phyloP scores from a whole-genome alignment of 1,284 basidiomycete genomes.

The Boletus holoroseus region DNA sequence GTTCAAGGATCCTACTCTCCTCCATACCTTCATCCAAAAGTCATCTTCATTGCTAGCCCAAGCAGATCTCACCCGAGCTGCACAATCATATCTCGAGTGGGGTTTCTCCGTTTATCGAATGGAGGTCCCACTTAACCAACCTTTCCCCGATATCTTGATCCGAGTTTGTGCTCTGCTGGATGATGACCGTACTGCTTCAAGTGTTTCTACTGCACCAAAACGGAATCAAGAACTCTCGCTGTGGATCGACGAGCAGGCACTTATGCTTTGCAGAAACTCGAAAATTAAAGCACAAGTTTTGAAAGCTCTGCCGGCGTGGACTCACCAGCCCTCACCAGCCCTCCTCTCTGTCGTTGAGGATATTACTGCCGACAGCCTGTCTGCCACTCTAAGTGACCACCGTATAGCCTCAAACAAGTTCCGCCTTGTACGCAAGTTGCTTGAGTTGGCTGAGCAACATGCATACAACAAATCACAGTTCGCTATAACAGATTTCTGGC shows the following conservation, averaged over 20 bases:
- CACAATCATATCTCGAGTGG: slow-evolving; percentile 77
- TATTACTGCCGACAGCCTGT: slow-evolving; percentile 44
- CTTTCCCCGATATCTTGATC: slow-evolving; percentile 61
- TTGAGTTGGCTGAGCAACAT: slow-evolving; percentile 39
- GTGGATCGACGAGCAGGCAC: slow-evolving; percentile 61
- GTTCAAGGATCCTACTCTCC: slow-evolving; percentile 54
- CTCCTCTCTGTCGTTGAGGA: slow-evolving; percentile 43
- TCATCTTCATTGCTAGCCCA: slow-evolving; percentile 62
- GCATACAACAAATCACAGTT: slow-evolving; percentile 45
- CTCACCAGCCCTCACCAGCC: slow-evolving; percentile 47
- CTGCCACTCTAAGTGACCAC: slow-evolving; percentile 49
- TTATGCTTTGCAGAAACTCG: slow-evolving; percentile 38
- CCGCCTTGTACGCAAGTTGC: slow-evolving; percentile 60
- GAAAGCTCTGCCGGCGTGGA: slow-evolving; percentile 67
- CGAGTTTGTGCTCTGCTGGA: slow-evolving; percentile 57
- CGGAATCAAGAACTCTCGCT: slow-evolving; percentile 46
- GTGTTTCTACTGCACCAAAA: slow-evolving; percentile 26
- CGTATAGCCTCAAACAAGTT: slow-evolving; percentile 67
- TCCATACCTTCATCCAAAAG: slow-evolving; percentile 66
- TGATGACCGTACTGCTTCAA: slow-evolving; percentile 39
- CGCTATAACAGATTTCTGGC: slow-evolving; percentile 69
- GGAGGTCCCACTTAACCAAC: slow-evolving; percentile 39
- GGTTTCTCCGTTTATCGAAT: slow-evolving; percentile 51
- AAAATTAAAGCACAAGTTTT: slow-evolving; percentile 42
- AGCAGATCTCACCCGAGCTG: slow-evolving; percentile 60